These are phyloP conservation scores for Macadamia integrifolia DNA, from an alignment of 164 flowering plant species.

Conservation along the genomic window DNA sequence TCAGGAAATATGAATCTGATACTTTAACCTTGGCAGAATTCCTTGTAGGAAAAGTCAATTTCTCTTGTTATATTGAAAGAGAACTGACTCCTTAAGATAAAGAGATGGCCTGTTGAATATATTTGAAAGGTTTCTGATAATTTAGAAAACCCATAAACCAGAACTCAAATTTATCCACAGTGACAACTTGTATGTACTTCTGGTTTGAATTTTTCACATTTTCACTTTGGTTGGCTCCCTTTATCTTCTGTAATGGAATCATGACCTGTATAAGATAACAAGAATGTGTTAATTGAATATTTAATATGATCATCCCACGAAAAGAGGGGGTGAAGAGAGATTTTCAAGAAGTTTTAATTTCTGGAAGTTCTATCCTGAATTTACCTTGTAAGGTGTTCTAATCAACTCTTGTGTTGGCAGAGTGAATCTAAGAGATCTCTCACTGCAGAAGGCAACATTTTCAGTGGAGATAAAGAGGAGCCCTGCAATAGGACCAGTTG, in stretches of 20 bases:
- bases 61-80: not conserved
- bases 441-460: no score
- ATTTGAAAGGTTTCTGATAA: conserved; percentile 35
- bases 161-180: conserved; percentile 41
- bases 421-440: no score
- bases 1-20: no score
- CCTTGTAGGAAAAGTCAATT: no score
- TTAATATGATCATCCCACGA: not conserved
- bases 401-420: no score
- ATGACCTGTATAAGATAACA: conserved; percentile 22
- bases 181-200: conserved; percentile 43
- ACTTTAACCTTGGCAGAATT: no score
- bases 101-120: conserved; percentile 29
- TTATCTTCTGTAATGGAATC: conserved; percentile 37
- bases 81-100: not conserved
- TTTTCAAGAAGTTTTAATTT: no score
- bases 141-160: conserved; percentile 56
- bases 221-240: conserved; percentile 26
- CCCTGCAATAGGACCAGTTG: conserved; percentile 48
- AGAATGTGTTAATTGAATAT: no score
- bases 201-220: conserved; percentile 32
- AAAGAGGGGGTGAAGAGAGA: not conserved
- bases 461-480: conserved; percentile 29
- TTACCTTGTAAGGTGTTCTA: conserved; percentile 33
- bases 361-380: not conserved